Base-by-base conservation (phyloP, 108 stramenopile genomes). In the Nitzschia sp. region DNA sequence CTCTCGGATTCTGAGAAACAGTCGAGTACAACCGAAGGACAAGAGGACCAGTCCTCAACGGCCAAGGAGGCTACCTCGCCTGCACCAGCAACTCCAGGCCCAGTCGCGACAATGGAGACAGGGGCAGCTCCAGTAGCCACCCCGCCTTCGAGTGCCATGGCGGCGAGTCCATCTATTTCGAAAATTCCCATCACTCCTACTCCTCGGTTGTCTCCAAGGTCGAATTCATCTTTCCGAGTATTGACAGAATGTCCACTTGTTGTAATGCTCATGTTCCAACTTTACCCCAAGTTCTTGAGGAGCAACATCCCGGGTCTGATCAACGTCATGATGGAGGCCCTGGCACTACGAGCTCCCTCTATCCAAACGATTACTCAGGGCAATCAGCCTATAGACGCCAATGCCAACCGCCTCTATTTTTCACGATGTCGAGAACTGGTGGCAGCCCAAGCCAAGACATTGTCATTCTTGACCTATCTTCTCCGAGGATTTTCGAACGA, bases 201-300 rank as follows among this genome's bases (percentile, higher is more conserved):
- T 26, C 68, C 75, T 21, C 66, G 36, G 26, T 54, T 70, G 23
- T 64, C 72, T 17, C 67, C 84, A 1, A 58, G 72, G 53, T 84
- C 93, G 2, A 80, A 72, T 26, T 48, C 76, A 15, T 96, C 96
- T 8, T 92, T 89, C 68, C 80, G 91, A 35, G 91, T 97, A 0
- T 53, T 98, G 57, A 87, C 90, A 5, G 97, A 98, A 80, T 88
- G 91, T 61, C 96, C 96, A 5, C 72, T 96, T 52, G 86, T 88
- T 55, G 89, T 95, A 53, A 97, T 96, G 89, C 77, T 97, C 5
- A 80, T 97, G 59, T 96, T 98, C 61, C 95, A 96, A 62, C 77
- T 96, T 31, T 96, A 94, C 73, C 93, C 92, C 2, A 90, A 82
- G 31, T 91, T 84, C 67, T 71, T 96, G 45, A 84, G 85, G 59